A percentile compares a stretch with the other conserved stretches of the same genome.
Evolutionary conservation across 192 early-diverging fungal species (phyloP).

Genomic region (Chytriomyces confervae): DNA sequence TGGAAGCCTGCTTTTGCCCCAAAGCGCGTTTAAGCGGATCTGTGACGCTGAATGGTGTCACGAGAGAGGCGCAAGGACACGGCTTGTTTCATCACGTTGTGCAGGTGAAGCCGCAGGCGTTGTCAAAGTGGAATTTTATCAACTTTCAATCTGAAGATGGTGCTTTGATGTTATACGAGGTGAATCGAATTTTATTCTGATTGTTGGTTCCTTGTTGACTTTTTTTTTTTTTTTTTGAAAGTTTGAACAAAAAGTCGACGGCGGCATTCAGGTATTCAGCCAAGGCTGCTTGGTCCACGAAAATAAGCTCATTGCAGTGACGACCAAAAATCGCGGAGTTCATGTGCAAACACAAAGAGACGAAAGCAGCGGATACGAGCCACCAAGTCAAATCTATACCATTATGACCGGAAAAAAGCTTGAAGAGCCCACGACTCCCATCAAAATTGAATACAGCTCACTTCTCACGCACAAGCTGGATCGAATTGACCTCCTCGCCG

Average conservation of each 20-base stretch:
- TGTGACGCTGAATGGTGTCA: slow-evolving; percentile 70
- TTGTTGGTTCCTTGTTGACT: background rate
- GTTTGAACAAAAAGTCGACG: slow-evolving; percentile 70
- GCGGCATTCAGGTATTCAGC: slow-evolving; percentile 49
- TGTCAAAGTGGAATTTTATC: slow-evolving; percentile 85
- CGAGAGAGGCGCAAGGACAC: slow-evolving; percentile 69
- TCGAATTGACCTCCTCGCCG: slow-evolving; percentile 85
- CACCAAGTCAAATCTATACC: slow-evolving; percentile 74
- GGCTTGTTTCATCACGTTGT: slow-evolving; percentile 84
- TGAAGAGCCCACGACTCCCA: slow-evolving; percentile 45
- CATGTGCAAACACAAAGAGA: slow-evolving; percentile 68
- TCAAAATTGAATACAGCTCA: slow-evolving; percentile 68
- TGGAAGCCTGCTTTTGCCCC: slow-evolving; percentile 84
- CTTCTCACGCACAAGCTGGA: slow-evolving; percentile 67
- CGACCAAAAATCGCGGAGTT: slow-evolving; percentile 73
- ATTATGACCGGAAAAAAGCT: slow-evolving; percentile 76
- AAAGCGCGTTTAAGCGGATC: slow-evolving; percentile 70
- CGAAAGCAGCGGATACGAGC: slow-evolving; percentile 72
- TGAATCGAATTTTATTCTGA: background rate
- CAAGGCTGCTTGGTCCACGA: slow-evolving; percentile 74
- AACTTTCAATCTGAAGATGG: slow-evolving; percentile 76
- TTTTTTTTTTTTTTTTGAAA: slow-evolving; percentile 58
- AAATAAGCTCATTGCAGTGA: slow-evolving; percentile 71
- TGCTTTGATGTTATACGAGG: slow-evolving; percentile 62
- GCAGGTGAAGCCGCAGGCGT: slow-evolving; percentile 82